Evolutionary conservation across 2,329 filamentous ascomycete species (phyloP).

Genomic region (Cladorrhinum sp.): DNA sequence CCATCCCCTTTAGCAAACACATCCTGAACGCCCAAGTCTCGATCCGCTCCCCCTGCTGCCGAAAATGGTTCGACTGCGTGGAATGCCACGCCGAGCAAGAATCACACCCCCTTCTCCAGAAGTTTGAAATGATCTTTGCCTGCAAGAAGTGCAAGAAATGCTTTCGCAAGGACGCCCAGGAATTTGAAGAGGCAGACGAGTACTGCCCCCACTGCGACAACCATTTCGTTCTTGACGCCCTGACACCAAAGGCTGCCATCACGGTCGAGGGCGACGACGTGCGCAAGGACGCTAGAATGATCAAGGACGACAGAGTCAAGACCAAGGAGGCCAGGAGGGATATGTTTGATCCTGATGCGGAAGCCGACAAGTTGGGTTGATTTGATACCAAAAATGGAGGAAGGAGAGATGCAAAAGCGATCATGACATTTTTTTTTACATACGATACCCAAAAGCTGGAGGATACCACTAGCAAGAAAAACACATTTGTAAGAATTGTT

Average conservation of each 20-base stretch:
- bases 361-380: slow-evolving; percentile 74
- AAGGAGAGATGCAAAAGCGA: slow-evolving; percentile 4
- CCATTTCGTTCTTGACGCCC: slow-evolving; percentile 90
- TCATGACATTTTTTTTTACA: background rate
- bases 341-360: slow-evolving; percentile 73
- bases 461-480: background rate
- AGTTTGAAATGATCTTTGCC: slow-evolving; percentile 85
- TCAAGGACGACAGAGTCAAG: slow-evolving; percentile 81
- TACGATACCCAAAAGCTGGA: slow-evolving; percentile 3
- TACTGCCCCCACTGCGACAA: slow-evolving; percentile 99
- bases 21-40: slow-evolving; percentile 96
- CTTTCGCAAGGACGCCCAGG: slow-evolving; percentile 88
- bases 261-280: slow-evolving; percentile 90
- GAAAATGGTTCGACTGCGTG: slow-evolving; percentile 98
- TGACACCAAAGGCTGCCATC: slow-evolving; percentile 76
- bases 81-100: slow-evolving; percentile 87
- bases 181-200: slow-evolving; percentile 96
- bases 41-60: slow-evolving; percentile 92
- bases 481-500: background rate
- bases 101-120: slow-evolving; percentile 70
- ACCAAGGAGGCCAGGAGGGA: slow-evolving; percentile 50
- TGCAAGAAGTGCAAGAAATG: slow-evolving; percentile 99
- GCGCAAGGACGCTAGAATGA: slow-evolving; percentile 81
- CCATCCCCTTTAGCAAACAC: slow-evolving; percentile 69
- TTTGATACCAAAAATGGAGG: background rate